phyloP scores from a whole-genome alignment of 257 asterid species.

The Capsicum rhomboideum region DNA sequence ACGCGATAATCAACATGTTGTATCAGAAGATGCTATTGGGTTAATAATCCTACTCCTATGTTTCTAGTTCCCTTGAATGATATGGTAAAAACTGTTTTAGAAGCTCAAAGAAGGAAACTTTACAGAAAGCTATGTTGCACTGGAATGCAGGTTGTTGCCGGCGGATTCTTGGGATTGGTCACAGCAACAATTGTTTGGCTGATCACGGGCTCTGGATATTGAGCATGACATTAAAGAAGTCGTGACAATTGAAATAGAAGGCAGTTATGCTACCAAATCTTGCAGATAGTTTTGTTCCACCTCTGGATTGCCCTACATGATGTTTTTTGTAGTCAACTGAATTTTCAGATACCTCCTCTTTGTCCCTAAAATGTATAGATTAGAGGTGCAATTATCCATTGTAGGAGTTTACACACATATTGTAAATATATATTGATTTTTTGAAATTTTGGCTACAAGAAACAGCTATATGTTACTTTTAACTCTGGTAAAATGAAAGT shows the following conservation, averaged over 20 bases:
- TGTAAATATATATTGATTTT: background rate
- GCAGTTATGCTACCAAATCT: background rate
- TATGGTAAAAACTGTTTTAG: background rate
- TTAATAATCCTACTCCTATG: background rate
- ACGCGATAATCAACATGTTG: background rate
- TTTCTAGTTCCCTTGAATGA: background rate
- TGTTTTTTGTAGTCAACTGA: background rate
- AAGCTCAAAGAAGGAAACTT: background rate
- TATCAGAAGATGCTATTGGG: background rate
- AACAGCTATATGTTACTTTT: background rate
- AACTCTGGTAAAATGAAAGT: background rate
- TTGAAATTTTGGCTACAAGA: background rate
- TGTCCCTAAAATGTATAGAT: background rate
- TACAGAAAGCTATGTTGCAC: background rate
- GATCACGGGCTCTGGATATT: conserved; percentile 21
- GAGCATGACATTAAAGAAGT: conserved; percentile 18
- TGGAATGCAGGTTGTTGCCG: conserved; percentile 69
- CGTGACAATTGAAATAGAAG: background rate
- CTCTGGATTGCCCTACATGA: background rate
- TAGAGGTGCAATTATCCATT: background rate
- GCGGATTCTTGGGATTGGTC: conserved; percentile 53
- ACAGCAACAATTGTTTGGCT: conserved; percentile 39
- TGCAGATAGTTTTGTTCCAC: background rate
- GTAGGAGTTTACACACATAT: background rate
- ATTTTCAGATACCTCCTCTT: background rate